Evolutionary conservation across 163 green algal species (phyloP).

Genomic region (Coccomyxa subellipsoidea): DNA sequence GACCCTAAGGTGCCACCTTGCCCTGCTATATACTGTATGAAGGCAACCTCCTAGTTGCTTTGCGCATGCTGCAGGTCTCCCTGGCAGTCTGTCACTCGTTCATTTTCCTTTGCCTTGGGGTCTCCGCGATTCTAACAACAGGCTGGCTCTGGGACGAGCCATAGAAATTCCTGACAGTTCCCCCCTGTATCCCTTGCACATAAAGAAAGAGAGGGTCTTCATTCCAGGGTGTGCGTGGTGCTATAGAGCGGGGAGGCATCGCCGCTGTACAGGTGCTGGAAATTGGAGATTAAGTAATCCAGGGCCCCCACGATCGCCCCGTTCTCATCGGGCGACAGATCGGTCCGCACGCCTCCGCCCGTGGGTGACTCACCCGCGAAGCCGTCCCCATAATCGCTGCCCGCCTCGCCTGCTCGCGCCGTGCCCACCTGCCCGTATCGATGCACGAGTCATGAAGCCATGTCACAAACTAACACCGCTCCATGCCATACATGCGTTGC

Average conservation of each 20-base stretch:
- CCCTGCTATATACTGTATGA: no score
- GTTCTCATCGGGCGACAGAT: constrained; percentile 9
- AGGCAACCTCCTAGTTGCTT: no score
- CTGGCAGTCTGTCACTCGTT: no score
- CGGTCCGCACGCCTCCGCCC: not conserved
- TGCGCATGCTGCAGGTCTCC: no score
- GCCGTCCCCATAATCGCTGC: not conserved
- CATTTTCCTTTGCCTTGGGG: no score
- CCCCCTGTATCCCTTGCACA: no score
- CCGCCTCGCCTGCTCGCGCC: not conserved
- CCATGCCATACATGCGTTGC: no score
- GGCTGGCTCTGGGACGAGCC: no score
- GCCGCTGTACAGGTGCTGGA: constrained; percentile 3
- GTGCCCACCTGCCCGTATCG: not conserved
- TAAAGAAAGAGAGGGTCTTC: not conserved
- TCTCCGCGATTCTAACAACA: no score
- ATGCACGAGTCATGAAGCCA: not conserved
- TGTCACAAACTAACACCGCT: no score
- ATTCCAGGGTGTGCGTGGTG: not conserved
- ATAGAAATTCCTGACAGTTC: no score
- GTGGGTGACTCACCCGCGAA: not conserved
- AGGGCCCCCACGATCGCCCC: not conserved
- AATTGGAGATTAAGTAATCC: constrained; percentile 19
- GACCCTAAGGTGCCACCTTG: no score
- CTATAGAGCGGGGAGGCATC: not conserved